Percentiles rank a stretch among this genome's conserved stretches.
Conservation (phyloP, 129 eudicot genomes). For the Saussurea involucrata region DNA sequence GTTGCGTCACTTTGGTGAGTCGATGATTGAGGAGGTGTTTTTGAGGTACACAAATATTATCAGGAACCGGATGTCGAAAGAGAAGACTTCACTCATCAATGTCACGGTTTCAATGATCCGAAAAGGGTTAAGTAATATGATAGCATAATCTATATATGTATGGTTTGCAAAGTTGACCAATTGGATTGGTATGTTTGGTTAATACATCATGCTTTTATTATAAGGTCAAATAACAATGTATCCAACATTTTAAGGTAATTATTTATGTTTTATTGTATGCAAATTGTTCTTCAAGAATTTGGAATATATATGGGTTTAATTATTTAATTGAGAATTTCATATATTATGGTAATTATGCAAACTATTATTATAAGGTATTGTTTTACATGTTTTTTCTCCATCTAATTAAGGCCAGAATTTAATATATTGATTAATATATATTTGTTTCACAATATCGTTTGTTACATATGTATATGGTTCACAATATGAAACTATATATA, state of each 20-base stretch:
- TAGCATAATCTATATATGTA: background rate
- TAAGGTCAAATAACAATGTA: too few species aligned
- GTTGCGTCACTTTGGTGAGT: conserved; percentile 47
- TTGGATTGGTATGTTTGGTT: background rate
- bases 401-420: too few species aligned
- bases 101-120: conserved; percentile 42
- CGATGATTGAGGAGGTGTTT: conserved; percentile 45
- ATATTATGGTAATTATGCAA: too few species aligned
- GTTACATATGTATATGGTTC: too few species aligned
- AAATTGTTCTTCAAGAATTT: background rate
- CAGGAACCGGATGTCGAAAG: conserved; percentile 30
- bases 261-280: background rate
- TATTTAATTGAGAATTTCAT: too few species aligned
- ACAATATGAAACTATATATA: too few species aligned
- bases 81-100: conserved; percentile 34
- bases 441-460: too few species aligned
- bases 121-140: conserved; percentile 4
- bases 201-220: background rate
- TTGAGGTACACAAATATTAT: conserved; percentile 32
- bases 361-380: too few species aligned
- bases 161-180: background rate
- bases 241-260: too few species aligned
- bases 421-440: too few species aligned
- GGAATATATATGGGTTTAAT: too few species aligned
- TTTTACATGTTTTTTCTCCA: too few species aligned